A percentile compares a stretch with the other conserved stretches of the same genome.
These are phyloP conservation scores for Guadua angustifolia DNA, from an alignment of 176 grass and related monocot species.

Conservation along the genomic window DNA sequence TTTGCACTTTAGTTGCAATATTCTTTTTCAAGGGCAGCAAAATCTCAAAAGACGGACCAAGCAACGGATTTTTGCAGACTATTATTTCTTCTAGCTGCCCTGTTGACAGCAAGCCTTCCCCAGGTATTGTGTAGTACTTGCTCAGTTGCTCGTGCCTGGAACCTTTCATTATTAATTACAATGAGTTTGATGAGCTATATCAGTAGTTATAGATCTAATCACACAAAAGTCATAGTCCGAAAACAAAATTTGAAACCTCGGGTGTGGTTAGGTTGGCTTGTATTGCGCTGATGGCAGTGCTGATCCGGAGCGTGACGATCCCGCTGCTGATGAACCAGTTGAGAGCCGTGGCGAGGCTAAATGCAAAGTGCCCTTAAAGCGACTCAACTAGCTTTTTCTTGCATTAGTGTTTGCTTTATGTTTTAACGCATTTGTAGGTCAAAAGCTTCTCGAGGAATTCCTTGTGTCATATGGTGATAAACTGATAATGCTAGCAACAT, in stretches of 20 bases:
- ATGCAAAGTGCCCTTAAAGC: slow-evolving; percentile 48
- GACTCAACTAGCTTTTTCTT: slow-evolving; percentile 36
- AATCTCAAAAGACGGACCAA: too few species aligned
- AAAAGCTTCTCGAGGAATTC: background rate
- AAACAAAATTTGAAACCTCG: too few species aligned
- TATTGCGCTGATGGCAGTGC: slow-evolving; percentile 76
- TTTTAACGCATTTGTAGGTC: background rate
- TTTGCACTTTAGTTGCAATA: too few species aligned
- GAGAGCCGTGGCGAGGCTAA: slow-evolving; percentile 63
- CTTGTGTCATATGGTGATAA: background rate
- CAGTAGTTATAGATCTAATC: background rate
- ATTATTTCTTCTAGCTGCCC: too few species aligned
- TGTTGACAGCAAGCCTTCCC: too few species aligned
- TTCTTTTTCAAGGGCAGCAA: too few species aligned
- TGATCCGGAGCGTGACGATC: slow-evolving; percentile 70
- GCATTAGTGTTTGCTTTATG: slow-evolving; percentile 6
- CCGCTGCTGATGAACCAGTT: slow-evolving; percentile 78
- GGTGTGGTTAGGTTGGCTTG: slow-evolving; percentile 76
- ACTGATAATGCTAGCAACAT: background rate
- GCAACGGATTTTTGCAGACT: too few species aligned
- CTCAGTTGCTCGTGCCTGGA: background rate
- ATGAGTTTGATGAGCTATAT: background rate
- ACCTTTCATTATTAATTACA: slow-evolving; percentile 26
- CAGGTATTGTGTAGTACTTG: background rate
- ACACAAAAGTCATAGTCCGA: too few species aligned